Evolutionary conservation across 768 basidiomycete species (phyloP).

Genomic region (Mycena albidolilacea): DNA sequence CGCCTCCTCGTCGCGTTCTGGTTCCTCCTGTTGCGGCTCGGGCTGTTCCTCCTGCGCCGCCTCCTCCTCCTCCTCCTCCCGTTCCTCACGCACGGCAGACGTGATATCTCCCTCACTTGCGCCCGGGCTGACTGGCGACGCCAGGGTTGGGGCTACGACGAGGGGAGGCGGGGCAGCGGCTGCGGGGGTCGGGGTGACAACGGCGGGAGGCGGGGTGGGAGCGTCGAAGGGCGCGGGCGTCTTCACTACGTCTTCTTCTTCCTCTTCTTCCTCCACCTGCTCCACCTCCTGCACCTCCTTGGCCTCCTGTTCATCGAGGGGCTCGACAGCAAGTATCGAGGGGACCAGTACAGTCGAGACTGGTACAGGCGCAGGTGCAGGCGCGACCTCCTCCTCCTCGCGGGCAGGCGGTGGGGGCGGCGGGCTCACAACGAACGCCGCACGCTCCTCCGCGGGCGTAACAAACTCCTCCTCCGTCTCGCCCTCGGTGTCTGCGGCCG

Average conservation of each 20-base stretch:
- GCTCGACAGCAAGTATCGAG: too few relatives aligned
- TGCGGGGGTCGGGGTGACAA: background rate
- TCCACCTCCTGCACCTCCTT: constrained; percentile 9
- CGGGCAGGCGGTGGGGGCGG: background rate
- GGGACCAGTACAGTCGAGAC: too few relatives aligned
- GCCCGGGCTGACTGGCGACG: background rate
- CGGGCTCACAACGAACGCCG: constrained; percentile 18
- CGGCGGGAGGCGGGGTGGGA: background rate
- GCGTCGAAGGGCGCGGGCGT: background rate
- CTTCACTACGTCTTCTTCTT: constrained; percentile 27
- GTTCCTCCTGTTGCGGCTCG: constrained; percentile 51
- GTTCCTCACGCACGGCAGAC: constrained; percentile 13
- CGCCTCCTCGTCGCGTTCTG: constrained; percentile 48
- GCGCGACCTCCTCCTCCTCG: background rate
- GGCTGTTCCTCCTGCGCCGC: constrained; percentile 32
- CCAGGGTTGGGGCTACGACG: too few relatives aligned
- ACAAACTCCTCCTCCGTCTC: constrained; percentile 7
- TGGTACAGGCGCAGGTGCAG: background rate
- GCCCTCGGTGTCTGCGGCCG: background rate
- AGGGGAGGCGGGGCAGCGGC: too few relatives aligned
- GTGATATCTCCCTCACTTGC: constrained; percentile 28
- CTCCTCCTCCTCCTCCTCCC: constrained; percentile 16
- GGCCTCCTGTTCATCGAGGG: too few relatives aligned
- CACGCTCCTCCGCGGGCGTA: constrained; percentile 25
- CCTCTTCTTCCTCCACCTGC: constrained; percentile 7